These are phyloP conservation scores for Torulaspora quercuum DNA, from an alignment of 805 yeast species.

Conservation along the genomic window DNA sequence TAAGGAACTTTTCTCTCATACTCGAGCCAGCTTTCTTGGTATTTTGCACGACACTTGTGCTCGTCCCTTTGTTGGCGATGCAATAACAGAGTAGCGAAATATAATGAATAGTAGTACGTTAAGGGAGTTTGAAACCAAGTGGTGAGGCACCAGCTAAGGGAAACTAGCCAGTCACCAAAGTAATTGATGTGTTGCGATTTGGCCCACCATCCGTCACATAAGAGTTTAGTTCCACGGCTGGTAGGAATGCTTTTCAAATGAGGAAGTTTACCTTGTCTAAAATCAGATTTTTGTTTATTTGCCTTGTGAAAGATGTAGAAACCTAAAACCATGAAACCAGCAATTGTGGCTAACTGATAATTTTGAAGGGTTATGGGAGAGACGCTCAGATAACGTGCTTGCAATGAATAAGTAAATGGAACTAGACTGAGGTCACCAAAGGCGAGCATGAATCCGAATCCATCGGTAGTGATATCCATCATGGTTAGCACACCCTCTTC, in stretches of 20 bases:
- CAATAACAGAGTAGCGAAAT: slow-evolving; percentile 74
- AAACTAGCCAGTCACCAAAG: slow-evolving; percentile 91
- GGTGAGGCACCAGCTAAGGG: slow-evolving; percentile 88
- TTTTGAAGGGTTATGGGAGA: slow-evolving; percentile 55
- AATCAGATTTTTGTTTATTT: slow-evolving; percentile 79
- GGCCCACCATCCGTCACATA: slow-evolving; percentile 97
- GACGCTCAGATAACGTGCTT: slow-evolving; percentile 73
- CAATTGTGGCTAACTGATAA: slow-evolving; percentile 29
- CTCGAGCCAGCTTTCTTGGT: slow-evolving; percentile 81
- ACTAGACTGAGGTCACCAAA: slow-evolving; percentile 93
- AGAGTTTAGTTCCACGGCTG: slow-evolving; percentile 69
- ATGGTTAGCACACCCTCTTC: slow-evolving; percentile 87
- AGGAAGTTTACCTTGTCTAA: slow-evolving; percentile 71
- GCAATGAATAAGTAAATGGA: slow-evolving; percentile 87
- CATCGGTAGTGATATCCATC: slow-evolving; percentile 96
- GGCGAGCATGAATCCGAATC: slow-evolving; percentile 93
- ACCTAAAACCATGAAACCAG: slow-evolving; percentile 51
- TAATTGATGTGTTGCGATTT: slow-evolving; percentile 89
- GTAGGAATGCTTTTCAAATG: slow-evolving; percentile 71
- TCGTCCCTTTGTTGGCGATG: slow-evolving; percentile 94
- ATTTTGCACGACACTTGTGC: slow-evolving; percentile 80
- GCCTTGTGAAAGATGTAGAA: slow-evolving; percentile 79
- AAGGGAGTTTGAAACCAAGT: slow-evolving; percentile 78
- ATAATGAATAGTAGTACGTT: slow-evolving; percentile 82
- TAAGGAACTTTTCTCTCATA: slow-evolving; percentile 81